Percentiles rank a stretch among this genome's conserved stretches.
These are phyloP conservation scores for Sordariomycetes sp. DNA, from an alignment of 2,329 filamentous ascomycete species.

Conservation along the genomic window DNA sequence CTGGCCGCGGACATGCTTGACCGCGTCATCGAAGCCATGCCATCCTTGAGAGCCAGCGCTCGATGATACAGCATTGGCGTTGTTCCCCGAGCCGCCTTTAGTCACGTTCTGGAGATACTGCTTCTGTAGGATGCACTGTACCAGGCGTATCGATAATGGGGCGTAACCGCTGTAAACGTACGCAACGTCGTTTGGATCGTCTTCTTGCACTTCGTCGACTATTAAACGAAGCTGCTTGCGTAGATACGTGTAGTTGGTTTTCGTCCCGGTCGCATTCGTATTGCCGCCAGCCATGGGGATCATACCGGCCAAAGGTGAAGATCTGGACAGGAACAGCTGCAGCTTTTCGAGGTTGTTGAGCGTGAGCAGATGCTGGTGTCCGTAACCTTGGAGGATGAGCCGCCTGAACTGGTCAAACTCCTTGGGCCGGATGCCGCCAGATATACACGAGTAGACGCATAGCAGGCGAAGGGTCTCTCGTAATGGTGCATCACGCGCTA, in stretches of 20 bases:
- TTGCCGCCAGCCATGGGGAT: constrained; percentile 58
- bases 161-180: constrained; percentile 98
- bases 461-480: constrained; percentile 75
- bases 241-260: constrained; percentile 85
- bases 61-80: constrained; percentile 19
- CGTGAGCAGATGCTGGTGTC: constrained; percentile 88
- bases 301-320: constrained; percentile 70
- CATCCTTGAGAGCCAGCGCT: constrained; percentile 66
- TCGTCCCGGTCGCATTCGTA: constrained; percentile 47
- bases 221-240: constrained; percentile 82
- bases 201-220: constrained; percentile 92
- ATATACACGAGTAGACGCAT: constrained; percentile 85
- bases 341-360: constrained; percentile 83
- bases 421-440: constrained; percentile 77
- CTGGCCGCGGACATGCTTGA: constrained; percentile 78
- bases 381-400: constrained; percentile 84
- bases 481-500: constrained; percentile 74
- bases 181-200: constrained; percentile 88
- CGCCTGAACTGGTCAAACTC: constrained; percentile 87
- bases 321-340: constrained; percentile 70
- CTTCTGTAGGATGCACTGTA: constrained; percentile 91
- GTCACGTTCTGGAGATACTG: constrained; percentile 66
- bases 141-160: constrained; percentile 79
- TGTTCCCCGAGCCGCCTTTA: constrained; percentile 41
- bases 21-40: constrained; percentile 86